Evolutionary conservation across 2,329 filamentous ascomycete species (phyloP), one percentile per base, ranked within the genome.

Genomic region (Botryotinia globosa): DNA sequence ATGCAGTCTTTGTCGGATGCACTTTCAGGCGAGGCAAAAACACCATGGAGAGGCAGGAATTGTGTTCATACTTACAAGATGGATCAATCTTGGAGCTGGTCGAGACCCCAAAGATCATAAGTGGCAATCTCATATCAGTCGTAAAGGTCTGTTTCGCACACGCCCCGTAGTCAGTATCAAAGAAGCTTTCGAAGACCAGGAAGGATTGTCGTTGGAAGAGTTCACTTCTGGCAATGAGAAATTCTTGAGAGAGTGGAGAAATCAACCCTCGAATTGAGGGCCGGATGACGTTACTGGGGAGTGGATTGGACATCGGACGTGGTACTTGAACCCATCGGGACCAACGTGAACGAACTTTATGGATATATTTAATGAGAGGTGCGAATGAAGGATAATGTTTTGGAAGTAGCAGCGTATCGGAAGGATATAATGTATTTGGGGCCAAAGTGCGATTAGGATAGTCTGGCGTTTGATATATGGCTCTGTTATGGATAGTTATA

Each of bases 21-120:
- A 77, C 65, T 76, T 69, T 68, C 54, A n/a, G 10, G 22, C 76
- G 20, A 71, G 74, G 71, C 67, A n/a, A 58, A 42, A 71, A 68
- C 72, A 75, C 51, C 59, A 74, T 69, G 72, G 74, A 42, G 74
- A 73, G 56, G 25, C 67, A 70, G 73, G 72, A 12, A 72, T 63
- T 73, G 73, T 69, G 56, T 48, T 74, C 16, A 20, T 67, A 51
- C 29, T 69, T 34, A 73, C 74, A 42, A 74, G 45, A 64, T 75
- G 74, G 74, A 39, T 66, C 59, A 72, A 72, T 63, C 61, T 75
- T 44, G 74, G 71, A 44, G 56, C 74, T 34, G 74, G 74, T 39
- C 39, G 62, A 48, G 45, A 74, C 48, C n/a, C 48, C 42, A n/a
- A 48, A 48, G 73, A 73, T 73, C 2, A 34, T 29, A 75, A 73